phyloP scores from a whole-genome alignment of 257 asterid genomes.

The Plectranthus barbatus region DNA sequence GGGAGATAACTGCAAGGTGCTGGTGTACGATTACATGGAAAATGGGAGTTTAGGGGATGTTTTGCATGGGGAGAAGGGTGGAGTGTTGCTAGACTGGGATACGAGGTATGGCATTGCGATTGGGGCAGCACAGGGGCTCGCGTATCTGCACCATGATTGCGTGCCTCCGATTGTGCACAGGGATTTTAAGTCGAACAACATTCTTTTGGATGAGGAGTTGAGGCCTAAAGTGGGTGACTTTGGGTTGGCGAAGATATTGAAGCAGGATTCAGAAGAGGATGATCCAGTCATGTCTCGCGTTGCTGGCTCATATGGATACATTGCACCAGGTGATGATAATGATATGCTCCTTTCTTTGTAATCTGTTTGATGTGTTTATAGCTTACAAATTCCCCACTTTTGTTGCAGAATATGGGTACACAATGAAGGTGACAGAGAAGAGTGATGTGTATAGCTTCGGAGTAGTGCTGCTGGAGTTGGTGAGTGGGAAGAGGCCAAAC shows the following conservation, averaged over 20 bases:
- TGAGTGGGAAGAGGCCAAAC: constrained; percentile 56
- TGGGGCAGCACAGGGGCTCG: constrained; percentile 21
- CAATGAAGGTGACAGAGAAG: constrained; percentile 65
- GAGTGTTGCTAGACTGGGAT: constrained; percentile 17
- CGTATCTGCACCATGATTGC: constrained; percentile 22
- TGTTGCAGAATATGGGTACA: constrained; percentile 59
- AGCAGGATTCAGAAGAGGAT: not conserved
- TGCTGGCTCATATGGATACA: constrained; percentile 20
- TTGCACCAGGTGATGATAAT: constrained; percentile 15
- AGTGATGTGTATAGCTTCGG: constrained; percentile 86
- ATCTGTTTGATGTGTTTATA: not conserved
- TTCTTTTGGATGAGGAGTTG: constrained; percentile 17
- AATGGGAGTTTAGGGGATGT: constrained; percentile 20
- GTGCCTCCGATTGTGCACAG: constrained; percentile 23
- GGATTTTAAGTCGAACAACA: constrained; percentile 19
- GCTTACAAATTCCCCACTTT: too few relatives aligned
- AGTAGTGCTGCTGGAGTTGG: constrained; percentile 51
- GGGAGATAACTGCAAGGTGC: constrained; percentile 8
- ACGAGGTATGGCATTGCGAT: constrained; percentile 14
- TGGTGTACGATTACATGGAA: constrained; percentile 17
- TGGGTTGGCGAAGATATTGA: constrained; percentile 20
- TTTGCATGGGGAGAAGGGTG: constrained; percentile 12
- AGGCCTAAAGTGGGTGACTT: constrained; percentile 22
- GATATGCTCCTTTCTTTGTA: not conserved
- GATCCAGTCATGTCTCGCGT: constrained; percentile 17